Evolutionary conservation across 2,329 filamentous ascomycete genomes (phyloP).

Genomic region (Aspergillus calidoustus): DNA sequence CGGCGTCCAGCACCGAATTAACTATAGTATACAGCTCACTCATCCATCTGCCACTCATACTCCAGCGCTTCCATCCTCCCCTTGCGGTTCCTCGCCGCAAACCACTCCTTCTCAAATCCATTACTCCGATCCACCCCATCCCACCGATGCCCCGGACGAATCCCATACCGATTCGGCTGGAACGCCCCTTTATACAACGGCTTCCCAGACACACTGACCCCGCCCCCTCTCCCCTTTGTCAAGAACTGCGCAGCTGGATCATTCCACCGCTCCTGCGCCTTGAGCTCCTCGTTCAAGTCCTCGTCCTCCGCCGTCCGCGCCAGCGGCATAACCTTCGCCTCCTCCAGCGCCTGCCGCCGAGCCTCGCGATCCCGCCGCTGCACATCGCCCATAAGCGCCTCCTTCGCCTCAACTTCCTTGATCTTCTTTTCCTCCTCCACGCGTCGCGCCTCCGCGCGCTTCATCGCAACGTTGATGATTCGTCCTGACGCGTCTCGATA

Average conservation of each 20-base stretch:
- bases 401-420: slow-evolving; percentile 68
- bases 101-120: slow-evolving; percentile 92
- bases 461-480: slow-evolving; percentile 92
- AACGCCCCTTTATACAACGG: slow-evolving; percentile 79
- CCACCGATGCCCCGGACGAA: slow-evolving; percentile 90
- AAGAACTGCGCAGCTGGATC: slow-evolving; percentile 89
- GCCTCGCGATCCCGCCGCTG: slow-evolving; percentile 71
- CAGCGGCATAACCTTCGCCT: slow-evolving; percentile 81
- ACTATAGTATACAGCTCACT: slow-evolving; percentile 50
- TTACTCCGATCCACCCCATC: slow-evolving; percentile 94
- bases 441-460: slow-evolving; percentile 80
- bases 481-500: slow-evolving; percentile 94
- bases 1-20: slow-evolving; percentile 5
- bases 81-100: slow-evolving; percentile 80
- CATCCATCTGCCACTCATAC: slow-evolving; percentile 97
- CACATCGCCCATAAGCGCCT: slow-evolving; percentile 81
- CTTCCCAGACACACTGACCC: slow-evolving; percentile 56
- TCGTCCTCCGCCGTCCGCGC: slow-evolving; percentile 82
- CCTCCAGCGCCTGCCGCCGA: slow-evolving; percentile 70
- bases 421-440: slow-evolving; percentile 73
- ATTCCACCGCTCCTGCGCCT: slow-evolving; percentile 80
- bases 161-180: slow-evolving; percentile 90
- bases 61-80: slow-evolving; percentile 78
- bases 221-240: slow-evolving; percentile 52
- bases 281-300: slow-evolving; percentile 82